These are phyloP conservation scores for Wakefieldia striispora DNA, from an alignment of 768 basidiomycete genomes.

Conservation along the genomic window DNA sequence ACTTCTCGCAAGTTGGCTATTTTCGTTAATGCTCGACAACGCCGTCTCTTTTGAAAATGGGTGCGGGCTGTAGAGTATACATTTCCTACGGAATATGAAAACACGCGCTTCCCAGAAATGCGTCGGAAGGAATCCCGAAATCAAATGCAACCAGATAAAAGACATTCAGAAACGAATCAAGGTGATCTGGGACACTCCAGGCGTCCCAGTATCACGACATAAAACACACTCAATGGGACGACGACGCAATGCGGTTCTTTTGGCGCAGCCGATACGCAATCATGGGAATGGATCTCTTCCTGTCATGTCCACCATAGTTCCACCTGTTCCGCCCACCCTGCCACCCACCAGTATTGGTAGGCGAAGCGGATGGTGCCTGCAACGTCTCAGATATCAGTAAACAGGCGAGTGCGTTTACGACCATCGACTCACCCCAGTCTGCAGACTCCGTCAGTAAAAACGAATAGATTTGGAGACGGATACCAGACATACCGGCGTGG, in stretches of 20 bases:
- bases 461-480: not conserved
- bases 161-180: not conserved
- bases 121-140: no score
- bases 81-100: no score
- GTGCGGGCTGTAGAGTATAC: no score
- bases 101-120: no score
- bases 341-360: not conserved
- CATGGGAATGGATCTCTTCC: constrained; percentile 4
- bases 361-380: not conserved
- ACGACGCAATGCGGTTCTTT: constrained; percentile 5
- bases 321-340: not conserved
- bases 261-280: not conserved
- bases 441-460: not conserved
- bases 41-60: no score
- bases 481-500: constrained; percentile 11
- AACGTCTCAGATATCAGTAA: not conserved
- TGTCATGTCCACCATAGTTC: not conserved
- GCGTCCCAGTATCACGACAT: not conserved
- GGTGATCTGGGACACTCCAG: not conserved
- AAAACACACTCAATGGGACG: not conserved
- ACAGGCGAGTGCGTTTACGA: not conserved
- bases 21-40: no score
- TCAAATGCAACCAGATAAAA: no score
- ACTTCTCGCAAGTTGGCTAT: no score
- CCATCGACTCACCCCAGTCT: not conserved